These are phyloP conservation scores for Furcasterigmium furcatum DNA, from an alignment of 2,329 filamentous ascomycete genomes.

Conservation along the genomic window DNA sequence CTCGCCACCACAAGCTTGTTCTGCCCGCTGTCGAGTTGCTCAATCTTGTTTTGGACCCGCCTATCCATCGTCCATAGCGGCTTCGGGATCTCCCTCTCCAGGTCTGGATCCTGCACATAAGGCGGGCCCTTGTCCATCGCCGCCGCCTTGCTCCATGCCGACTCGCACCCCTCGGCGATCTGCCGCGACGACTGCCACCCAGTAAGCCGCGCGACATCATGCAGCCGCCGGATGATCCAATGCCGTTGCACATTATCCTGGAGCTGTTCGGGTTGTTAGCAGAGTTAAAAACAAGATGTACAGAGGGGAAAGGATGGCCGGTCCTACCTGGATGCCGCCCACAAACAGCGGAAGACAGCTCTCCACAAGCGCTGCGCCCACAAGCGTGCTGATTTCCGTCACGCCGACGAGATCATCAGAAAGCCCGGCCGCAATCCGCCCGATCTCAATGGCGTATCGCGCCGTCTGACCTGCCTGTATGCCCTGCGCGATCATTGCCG, in stretches of 20 bases:
- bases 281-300: background rate
- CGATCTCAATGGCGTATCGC: constrained; percentile 69
- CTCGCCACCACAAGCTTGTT: constrained; percentile 53
- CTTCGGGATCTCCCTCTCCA: constrained; percentile 29
- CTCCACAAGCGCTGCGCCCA: constrained; percentile 81
- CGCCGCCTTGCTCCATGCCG: constrained; percentile 74
- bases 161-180: constrained; percentile 82
- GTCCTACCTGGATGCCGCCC: constrained; percentile 67
- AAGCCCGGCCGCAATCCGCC: constrained; percentile 74
- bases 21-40: constrained; percentile 36
- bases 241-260: constrained; percentile 67
- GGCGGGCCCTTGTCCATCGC: constrained; percentile 72
- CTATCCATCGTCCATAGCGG: constrained; percentile 47
- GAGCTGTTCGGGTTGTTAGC: constrained; percentile 45
- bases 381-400: constrained; percentile 66
- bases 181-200: constrained; percentile 84
- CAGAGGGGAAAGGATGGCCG: background rate
- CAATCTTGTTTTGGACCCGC: constrained; percentile 48
- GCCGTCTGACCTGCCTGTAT: constrained; percentile 72
- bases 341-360: constrained; percentile 82
- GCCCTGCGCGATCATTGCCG: constrained; percentile 82
- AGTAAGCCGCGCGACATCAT: constrained; percentile 73
- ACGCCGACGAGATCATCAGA: constrained; percentile 50
- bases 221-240: constrained; percentile 73
- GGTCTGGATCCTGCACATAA: constrained; percentile 52